These are phyloP conservation scores for Besnoitia besnoiti DNA, from an alignment of 169 alveolate genomes.

Conservation along the genomic window DNA sequence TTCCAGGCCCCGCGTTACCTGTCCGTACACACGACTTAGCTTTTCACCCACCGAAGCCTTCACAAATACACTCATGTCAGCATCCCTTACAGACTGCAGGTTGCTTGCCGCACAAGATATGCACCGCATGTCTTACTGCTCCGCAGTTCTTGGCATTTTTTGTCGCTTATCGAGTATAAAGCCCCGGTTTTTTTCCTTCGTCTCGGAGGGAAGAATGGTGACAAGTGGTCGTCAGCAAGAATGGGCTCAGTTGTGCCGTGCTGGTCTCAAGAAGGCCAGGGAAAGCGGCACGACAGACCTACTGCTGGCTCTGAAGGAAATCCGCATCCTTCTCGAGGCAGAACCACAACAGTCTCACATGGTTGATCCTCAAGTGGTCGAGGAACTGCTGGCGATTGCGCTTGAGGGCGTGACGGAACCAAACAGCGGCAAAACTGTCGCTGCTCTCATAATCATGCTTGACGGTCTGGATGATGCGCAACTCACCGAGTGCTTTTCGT, in stretches of 20 bases:
- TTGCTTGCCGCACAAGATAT: no score
- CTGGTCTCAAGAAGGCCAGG: constrained; percentile 25
- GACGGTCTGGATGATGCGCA: background rate
- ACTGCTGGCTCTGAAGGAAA: constrained; percentile 9
- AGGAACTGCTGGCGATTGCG: constrained; percentile 20
- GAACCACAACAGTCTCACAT: background rate
- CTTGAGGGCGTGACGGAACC: background rate
- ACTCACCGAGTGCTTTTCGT: background rate
- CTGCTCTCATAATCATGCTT: background rate
- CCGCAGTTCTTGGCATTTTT: no score
- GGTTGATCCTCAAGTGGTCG: background rate
- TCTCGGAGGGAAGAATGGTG: background rate
- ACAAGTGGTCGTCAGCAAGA: background rate
- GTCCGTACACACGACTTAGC: no score
- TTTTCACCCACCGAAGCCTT: no score
- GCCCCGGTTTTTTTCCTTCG: no score
- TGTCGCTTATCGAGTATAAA: no score
- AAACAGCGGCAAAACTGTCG: background rate
- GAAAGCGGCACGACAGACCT: background rate
- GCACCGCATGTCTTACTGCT: no score
- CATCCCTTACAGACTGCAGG: no score
- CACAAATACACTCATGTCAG: no score
- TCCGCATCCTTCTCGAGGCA: background rate
- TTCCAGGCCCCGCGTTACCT: no score
- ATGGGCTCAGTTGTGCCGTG: constrained; percentile 12